These are phyloP conservation scores for Pharus latifolius DNA, from an alignment of 176 grass and related monocot species.

Conservation along the genomic window DNA sequence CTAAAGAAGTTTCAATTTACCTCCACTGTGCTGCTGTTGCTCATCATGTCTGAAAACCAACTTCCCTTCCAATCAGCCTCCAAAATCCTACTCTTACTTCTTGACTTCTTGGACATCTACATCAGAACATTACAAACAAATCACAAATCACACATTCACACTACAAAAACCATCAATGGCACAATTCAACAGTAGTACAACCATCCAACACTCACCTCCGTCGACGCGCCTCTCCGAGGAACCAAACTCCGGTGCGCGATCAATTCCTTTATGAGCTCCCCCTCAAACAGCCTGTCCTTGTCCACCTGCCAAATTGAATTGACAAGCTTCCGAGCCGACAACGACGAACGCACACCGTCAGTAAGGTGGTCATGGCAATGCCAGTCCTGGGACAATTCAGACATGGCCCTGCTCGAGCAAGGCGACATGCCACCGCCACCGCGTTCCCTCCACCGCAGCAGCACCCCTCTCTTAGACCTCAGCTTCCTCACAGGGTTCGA, in stretches of 20 bases:
- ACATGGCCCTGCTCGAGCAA: constrained; percentile 20
- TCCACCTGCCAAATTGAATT: constrained; percentile 64
- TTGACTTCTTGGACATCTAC: constrained; percentile 28
- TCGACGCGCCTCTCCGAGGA: constrained; percentile 15
- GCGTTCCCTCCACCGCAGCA: constrained; percentile 29
- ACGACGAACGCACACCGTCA: background rate
- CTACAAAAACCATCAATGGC: background rate
- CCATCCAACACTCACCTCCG: constrained; percentile 8
- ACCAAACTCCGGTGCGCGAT: constrained; percentile 5
- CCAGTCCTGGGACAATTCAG: constrained; percentile 34
- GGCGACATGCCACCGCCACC: background rate
- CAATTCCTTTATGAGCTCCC: background rate
- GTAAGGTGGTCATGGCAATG: constrained; percentile 6
- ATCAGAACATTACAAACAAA: background rate
- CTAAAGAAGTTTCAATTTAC: constrained; percentile 5
- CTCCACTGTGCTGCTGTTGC: constrained; percentile 35
- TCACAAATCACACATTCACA: background rate
- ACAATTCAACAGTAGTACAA: background rate
- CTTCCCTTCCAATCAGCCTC: constrained; percentile 27
- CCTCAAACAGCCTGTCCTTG: constrained; percentile 23
- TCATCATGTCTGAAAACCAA: constrained; percentile 17
- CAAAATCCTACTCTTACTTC: constrained; percentile 20
- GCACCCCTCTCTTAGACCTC: constrained; percentile 33
- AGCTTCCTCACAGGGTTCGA: constrained; percentile 37
- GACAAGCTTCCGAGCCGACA: constrained; percentile 61